Base-by-base conservation (phyloP, 495 filamentous ascomycete species). In the Thozetella sp. region DNA sequence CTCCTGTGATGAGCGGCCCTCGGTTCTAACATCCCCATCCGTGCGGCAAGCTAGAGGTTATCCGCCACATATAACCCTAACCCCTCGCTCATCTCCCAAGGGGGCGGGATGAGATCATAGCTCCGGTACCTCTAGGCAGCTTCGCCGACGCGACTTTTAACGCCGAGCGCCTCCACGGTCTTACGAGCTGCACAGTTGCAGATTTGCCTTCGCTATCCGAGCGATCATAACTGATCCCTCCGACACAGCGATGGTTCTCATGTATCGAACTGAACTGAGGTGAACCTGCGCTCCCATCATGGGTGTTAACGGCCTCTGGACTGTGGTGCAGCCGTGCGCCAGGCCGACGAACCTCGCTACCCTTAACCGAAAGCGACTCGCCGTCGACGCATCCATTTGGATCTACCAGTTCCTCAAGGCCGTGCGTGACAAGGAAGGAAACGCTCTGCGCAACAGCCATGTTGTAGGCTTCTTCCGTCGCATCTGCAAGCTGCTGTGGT, bases 331-430 rank as follows among this genome's bases (percentile, higher is more conserved):
- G 72, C 95, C 95, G 27, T 96, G 90, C 67, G 95, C 94, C 24
- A 87, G 90, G 22, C 90, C 90, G 19, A 93, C 95, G 59, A 96
- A 96, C 74, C 90, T 99, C 64, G 92, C 96, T 70, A 96, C 95
- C 1, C 88, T 99, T 54, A 97, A 97, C 72, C 89, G 88, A 60
- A 97, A 96, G 71, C 92, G 95, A 22, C 87, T 99, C 59, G 95
- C 95, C 25, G 91, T 99, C 72, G 95, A 99, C 75, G 95, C 96
- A 54, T 97, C 93, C 2, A 99, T 98, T 67, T 99, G 95, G 95
- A 97, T 99, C 59, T 99, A 99, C 78, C 95, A 99, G 71, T 99
- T 99, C 69, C 84, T 99, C 61, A 99, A 99, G 77, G 95, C 95
- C 19, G 96, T 99, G 1, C 93, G 95, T 65, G 95, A 99, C 75